phyloP scores from a whole-genome alignment of 805 yeast species.

The Candida montana region DNA sequence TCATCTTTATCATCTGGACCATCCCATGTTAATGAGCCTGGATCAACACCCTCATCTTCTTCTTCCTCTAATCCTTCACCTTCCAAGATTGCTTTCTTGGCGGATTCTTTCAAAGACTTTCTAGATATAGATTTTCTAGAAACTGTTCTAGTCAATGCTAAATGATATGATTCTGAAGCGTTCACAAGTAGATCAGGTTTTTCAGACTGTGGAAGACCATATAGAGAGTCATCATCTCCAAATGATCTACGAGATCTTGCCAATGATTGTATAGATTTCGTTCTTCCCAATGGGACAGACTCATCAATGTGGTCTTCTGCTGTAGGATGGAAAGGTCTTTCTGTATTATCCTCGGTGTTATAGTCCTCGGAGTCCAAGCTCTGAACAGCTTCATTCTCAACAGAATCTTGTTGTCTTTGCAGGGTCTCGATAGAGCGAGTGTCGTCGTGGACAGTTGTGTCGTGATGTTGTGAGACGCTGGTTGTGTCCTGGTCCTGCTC shows the following conservation, averaged over 20 bases:
- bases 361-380: not conserved
- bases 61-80: slow-evolving; percentile 20
- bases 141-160: slow-evolving; percentile 22
- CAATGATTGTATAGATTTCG: slow-evolving; percentile 7
- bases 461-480: not conserved
- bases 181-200: slow-evolving; percentile 4
- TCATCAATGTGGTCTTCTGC: slow-evolving; percentile 5
- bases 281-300: slow-evolving; percentile 5
- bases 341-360: slow-evolving; percentile 2
- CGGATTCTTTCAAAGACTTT: slow-evolving; percentile 6
- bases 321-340: slow-evolving; percentile 1
- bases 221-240: slow-evolving; percentile 10
- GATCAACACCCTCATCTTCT: slow-evolving; percentile 30
- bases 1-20: slow-evolving; percentile 53
- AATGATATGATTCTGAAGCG: slow-evolving; percentile 18
- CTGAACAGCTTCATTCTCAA: not conserved
- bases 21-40: slow-evolving; percentile 52
- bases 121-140: slow-evolving; percentile 21
- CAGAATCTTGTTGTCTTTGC: not conserved
- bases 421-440: slow-evolving; percentile 1
- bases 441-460: not conserved
- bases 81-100: slow-evolving; percentile 4
- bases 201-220: slow-evolving; percentile 18
- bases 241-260: slow-evolving; percentile 16
- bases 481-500: not conserved